These are phyloP conservation scores for Fraxinus floribunda DNA, from an alignment of 305 asterid genomes.

Conservation along the genomic window DNA sequence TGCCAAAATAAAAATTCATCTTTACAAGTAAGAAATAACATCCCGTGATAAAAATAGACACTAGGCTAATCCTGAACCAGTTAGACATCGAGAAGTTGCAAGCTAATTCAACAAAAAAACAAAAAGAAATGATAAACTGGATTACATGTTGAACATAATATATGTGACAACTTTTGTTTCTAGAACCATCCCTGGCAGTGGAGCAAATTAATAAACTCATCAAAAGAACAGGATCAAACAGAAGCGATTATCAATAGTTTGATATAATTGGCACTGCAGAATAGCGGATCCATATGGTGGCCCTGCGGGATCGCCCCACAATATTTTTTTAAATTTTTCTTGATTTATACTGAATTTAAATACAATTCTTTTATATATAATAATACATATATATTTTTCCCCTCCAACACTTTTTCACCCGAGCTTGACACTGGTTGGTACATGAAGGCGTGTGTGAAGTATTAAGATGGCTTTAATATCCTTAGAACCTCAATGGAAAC, in stretches of 20 bases:
- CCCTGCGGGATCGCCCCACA: neutral
- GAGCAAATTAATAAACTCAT: neutral
- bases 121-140: neutral
- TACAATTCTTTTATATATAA: too few species aligned
- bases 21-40: neutral
- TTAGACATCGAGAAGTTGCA: neutral
- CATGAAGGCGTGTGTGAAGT: neutral
- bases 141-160: constrained; percentile 16
- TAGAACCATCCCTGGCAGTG: neutral
- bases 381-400: neutral
- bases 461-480: neutral
- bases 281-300: neutral
- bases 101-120: neutral
- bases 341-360: neutral
- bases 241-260: neutral
- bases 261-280: neutral
- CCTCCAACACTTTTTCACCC: neutral
- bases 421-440: neutral
- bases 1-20: neutral
- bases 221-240: neutral
- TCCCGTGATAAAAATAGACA: neutral
- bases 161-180: constrained; percentile 3
- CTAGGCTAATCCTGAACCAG: constrained; percentile 2
- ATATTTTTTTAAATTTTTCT: neutral
- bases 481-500: neutral